Conservation (phyloP, 495 filamentous ascomycete species). For the Jackrogersella multiformis region DNA sequence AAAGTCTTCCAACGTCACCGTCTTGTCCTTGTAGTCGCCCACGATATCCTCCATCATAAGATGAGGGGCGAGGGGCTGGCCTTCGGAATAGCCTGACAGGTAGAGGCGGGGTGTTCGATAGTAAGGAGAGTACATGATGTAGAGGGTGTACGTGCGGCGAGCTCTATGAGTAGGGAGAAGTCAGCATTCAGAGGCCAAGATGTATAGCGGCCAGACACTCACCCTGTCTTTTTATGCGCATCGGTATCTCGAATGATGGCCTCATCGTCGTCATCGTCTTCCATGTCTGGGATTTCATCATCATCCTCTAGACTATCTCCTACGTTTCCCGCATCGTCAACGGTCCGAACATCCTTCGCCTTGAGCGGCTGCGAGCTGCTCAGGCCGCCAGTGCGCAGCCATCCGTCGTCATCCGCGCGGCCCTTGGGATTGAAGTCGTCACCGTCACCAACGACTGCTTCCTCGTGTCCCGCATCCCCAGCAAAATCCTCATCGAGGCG, state of each 20-base stretch:
- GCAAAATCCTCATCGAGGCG: conserved; percentile 93
- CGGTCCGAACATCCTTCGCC: conserved; percentile 81
- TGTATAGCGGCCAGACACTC: conserved; percentile 56
- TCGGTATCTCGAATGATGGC: conserved; percentile 89
- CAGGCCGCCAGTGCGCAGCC: conserved; percentile 85
- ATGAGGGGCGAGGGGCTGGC: conserved; percentile 84
- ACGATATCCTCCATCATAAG: conserved; percentile 99
- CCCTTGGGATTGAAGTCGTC: conserved; percentile 66
- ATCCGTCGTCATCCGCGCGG: conserved; percentile 76
- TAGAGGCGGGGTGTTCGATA: conserved; percentile 97
- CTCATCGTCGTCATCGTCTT: conserved; percentile 95
- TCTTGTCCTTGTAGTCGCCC: conserved; percentile 99
- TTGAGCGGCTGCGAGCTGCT: conserved; percentile 76
- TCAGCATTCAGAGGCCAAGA: neutral
- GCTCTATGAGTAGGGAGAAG: conserved; percentile 61
- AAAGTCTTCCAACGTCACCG: conserved; percentile 97
- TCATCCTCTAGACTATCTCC: conserved; percentile 78
- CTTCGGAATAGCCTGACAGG: conserved; percentile 88
- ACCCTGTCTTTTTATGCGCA: conserved; percentile 71
- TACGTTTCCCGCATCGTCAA: conserved; percentile 81
- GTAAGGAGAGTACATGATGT: conserved; percentile 96
- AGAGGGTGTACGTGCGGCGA: conserved; percentile 91
- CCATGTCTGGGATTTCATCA: conserved; percentile 97
- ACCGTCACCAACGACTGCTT: conserved; percentile 82
- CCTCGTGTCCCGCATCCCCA: conserved; percentile 83